These are phyloP conservation scores for Leucosporidium creatinivorum DNA, from an alignment of 768 basidiomycete genomes.

Conservation along the genomic window DNA sequence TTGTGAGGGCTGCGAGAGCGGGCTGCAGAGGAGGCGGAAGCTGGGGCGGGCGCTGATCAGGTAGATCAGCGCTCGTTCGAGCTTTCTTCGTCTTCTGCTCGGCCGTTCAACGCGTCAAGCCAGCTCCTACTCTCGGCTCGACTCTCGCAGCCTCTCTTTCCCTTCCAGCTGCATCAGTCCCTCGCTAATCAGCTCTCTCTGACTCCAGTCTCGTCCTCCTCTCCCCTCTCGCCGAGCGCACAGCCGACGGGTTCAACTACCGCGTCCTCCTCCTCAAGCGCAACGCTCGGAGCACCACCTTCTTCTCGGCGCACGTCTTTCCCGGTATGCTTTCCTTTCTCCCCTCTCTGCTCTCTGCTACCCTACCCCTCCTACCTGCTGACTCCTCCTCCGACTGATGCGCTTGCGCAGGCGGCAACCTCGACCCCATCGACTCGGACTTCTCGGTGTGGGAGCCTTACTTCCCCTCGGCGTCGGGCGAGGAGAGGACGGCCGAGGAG, in stretches of 20 bases:
- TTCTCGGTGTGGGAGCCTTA: neutral
- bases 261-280: constrained; percentile 30
- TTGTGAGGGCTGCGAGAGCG: too few species aligned
- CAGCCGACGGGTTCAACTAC: constrained; percentile 31
- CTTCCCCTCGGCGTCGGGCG: neutral
- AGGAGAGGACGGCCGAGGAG: neutral
- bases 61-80: too few species aligned
- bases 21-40: too few species aligned
- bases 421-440: constrained; percentile 18
- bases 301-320: constrained; percentile 29
- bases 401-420: constrained; percentile 27
- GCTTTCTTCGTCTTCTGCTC: too few species aligned
- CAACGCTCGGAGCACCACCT: constrained; percentile 6
- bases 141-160: too few species aligned
- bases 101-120: too few species aligned
- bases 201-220: constrained; percentile 8
- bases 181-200: too few species aligned
- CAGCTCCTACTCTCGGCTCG: too few species aligned
- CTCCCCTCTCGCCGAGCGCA: constrained; percentile 3
- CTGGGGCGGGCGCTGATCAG: too few species aligned
- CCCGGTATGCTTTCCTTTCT: constrained; percentile 18
- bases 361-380: neutral
- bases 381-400: too few species aligned
- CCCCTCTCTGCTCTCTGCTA: neutral
- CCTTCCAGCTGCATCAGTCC: too few species aligned